Percentiles rank a stretch among this genome's conserved stretches.
These are phyloP conservation scores for Paramecium sexaurelia DNA, from an alignment of 73 alveolate genomes.

Conservation along the genomic window DNA sequence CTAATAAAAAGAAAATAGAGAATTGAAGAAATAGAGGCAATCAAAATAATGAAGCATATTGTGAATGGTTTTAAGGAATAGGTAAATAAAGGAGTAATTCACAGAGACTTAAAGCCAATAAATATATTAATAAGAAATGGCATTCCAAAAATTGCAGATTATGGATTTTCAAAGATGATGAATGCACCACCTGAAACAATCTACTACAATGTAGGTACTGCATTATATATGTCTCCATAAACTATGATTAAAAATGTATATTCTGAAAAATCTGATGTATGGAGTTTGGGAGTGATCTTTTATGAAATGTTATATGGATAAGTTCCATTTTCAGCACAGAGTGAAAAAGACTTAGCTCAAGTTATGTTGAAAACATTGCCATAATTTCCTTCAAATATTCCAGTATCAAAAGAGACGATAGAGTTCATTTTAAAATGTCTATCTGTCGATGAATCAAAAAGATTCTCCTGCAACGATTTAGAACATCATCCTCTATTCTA, in stretches of 20 bases:
- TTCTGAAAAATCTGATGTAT: constrained; percentile 62
- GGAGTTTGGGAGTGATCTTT: constrained; percentile 68
- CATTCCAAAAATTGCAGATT: constrained; percentile 60
- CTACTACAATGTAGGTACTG: constrained; percentile 66
- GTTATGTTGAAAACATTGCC: background rate
- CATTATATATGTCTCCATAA: constrained; percentile 68
- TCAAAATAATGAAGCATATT: constrained; percentile 45
- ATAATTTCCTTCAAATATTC: constrained; percentile 20
- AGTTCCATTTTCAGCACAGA: constrained; percentile 48
- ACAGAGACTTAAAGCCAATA: constrained; percentile 65
- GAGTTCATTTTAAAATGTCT: constrained; percentile 19
- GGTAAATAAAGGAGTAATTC: constrained; percentile 30
- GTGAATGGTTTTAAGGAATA: constrained; percentile 58
- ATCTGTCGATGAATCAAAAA: constrained; percentile 1
- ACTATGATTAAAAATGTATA: constrained; percentile 55
- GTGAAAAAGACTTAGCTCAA: constrained; percentile 40
- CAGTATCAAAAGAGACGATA: constrained; percentile 23
- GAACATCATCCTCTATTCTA: constrained; percentile 41
- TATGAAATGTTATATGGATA: constrained; percentile 65
- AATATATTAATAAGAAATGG: constrained; percentile 66
- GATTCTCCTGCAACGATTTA: background rate
- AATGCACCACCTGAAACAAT: constrained; percentile 58
- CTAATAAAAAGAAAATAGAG: constrained; percentile 4
- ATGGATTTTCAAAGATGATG: constrained; percentile 64
- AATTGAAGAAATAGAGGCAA: constrained; percentile 45